Evolutionary conservation across 352 stramenopile species (phyloP), one percentile per base, ranked within the genome.

Genomic region (Globisporangium spiculum): DNA sequence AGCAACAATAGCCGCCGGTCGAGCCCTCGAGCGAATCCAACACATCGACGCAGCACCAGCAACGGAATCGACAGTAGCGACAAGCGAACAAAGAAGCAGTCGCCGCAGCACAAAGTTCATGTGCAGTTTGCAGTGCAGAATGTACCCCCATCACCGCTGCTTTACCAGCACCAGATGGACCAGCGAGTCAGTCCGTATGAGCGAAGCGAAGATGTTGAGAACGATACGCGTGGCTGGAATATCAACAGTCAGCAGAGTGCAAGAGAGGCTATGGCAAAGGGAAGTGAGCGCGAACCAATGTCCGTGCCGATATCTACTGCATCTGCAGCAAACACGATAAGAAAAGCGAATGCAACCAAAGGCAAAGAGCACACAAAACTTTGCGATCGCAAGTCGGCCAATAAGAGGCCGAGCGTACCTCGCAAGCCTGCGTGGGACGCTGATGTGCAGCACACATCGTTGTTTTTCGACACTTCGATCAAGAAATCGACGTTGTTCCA

Each of bases 401-500:
- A 34, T 20, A 68, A 50, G 16, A 48, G 57, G 22, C 14, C 34
- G 2, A 60, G 32, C 22, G 57, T 41, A 16, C 66, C 24, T 0
- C 57, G 70, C 46, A 78, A 73, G 10, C 84, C 80, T 14, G 78
- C 54, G 4, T 92, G 84, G 84, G 75, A 92, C 30, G 63, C 60
- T 5, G 67, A 88, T 24, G 77, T 84, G 18, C 61, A 46, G 58
- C 67, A 73, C 34, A 44, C 54, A 3, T 30, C 66, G 14, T 70
- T 64, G 12, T 38, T 90, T 22, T 91, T 91, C 18, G 84, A 92
- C 36, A 41, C 58, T 32, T 77, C 78, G 1, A 71, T 92, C 16
- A 87, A 81, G 58, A 89, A 84, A 60, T 72, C 76, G 38, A 52
- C 72, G 12, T 64, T 92, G 12, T 92, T 91, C 53, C 76, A 83